Evolutionary conservation across 495 filamentous ascomycete species (phyloP).

Genomic region (Entonaema liquescens): DNA sequence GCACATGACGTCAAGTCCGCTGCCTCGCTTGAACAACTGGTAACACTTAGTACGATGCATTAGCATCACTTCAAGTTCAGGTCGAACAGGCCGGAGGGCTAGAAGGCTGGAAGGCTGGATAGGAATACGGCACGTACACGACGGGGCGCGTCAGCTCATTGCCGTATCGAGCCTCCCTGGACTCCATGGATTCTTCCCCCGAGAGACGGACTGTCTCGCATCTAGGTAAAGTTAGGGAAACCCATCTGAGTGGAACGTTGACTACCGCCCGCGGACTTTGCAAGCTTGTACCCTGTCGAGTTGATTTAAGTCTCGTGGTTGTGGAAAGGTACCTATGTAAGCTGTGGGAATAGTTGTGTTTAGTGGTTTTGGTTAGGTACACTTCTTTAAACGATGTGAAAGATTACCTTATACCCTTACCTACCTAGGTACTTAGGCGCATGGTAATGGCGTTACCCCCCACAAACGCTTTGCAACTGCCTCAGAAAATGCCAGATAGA

Average conservation of each 20-base stretch:
- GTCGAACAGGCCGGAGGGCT: not conserved
- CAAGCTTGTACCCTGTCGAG: constrained; percentile 32
- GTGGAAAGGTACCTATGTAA: not conserved
- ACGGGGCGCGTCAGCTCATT: constrained; percentile 9
- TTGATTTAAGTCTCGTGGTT: constrained; percentile 14
- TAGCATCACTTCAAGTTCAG: not conserved
- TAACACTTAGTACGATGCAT: constrained; percentile 5
- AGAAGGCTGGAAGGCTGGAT: not conserved
- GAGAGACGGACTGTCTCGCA: constrained; percentile 8
- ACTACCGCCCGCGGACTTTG: constrained; percentile 20
- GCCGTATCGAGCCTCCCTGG: constrained; percentile 1
- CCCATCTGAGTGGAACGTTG: constrained; percentile 37
- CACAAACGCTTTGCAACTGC: constrained; percentile 5
- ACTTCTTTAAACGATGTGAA: not conserved
- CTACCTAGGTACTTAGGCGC: constrained; percentile 27
- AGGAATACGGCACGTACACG: constrained; percentile 22
- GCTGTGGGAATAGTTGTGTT: not conserved
- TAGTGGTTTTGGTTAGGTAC: not conserved
- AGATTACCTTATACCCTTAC: not conserved
- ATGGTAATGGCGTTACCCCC: constrained; percentile 32
- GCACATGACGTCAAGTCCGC: constrained; percentile 33
- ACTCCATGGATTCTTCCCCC: not conserved
- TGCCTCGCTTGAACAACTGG: constrained; percentile 1
- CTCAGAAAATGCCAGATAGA: constrained; percentile 21
- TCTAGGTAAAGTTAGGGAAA: constrained; percentile 20